phyloP scores from a whole-genome alignment of 2,329 filamentous ascomycete genomes.

The Xylariaceae sp. region DNA sequence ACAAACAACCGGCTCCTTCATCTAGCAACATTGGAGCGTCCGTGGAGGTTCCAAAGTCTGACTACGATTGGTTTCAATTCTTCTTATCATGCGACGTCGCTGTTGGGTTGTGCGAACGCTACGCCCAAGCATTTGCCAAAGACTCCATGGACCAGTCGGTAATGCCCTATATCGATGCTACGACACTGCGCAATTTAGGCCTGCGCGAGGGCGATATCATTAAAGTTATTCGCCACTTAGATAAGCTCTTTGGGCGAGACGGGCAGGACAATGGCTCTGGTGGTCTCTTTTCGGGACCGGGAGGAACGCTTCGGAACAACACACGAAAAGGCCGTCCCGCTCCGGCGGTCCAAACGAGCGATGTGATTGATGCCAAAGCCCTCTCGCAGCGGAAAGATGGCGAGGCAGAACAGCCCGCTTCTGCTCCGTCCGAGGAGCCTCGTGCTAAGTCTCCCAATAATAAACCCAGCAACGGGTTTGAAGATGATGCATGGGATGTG shows the following conservation, averaged over 20 bases:
- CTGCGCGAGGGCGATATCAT: conserved; percentile 94
- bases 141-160: conserved; percentile 97
- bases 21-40: conserved; percentile 53
- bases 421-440: conserved; percentile 34
- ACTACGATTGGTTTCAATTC: conserved; percentile 99
- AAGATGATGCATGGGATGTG: conserved; percentile 96
- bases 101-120: conserved; percentile 88
- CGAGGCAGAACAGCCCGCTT: conserved; percentile 38
- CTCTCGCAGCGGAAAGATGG: conserved; percentile 62
- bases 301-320: conserved; percentile 88
- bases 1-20: conserved; percentile 28
- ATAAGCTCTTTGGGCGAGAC: conserved; percentile 71
- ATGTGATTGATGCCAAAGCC: conserved; percentile 81
- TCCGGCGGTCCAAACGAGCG: conserved; percentile 78
- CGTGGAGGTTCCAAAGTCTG: conserved; percentile 59
- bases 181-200: conserved; percentile 80
- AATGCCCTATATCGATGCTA: conserved; percentile 80
- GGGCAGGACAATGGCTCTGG: conserved; percentile 51
- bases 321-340: conserved; percentile 87
- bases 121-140: conserved; percentile 79
- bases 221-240: conserved; percentile 85
- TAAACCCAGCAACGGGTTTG: conserved; percentile 56
- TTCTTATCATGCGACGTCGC: conserved; percentile 90
- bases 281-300: conserved; percentile 83
- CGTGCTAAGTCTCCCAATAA: conserved; percentile 33